Evolutionary conservation across 2,329 filamentous ascomycete genomes (phyloP), one percentile per base, ranked within the genome.

Genomic region (Colletotrichum sp.): DNA sequence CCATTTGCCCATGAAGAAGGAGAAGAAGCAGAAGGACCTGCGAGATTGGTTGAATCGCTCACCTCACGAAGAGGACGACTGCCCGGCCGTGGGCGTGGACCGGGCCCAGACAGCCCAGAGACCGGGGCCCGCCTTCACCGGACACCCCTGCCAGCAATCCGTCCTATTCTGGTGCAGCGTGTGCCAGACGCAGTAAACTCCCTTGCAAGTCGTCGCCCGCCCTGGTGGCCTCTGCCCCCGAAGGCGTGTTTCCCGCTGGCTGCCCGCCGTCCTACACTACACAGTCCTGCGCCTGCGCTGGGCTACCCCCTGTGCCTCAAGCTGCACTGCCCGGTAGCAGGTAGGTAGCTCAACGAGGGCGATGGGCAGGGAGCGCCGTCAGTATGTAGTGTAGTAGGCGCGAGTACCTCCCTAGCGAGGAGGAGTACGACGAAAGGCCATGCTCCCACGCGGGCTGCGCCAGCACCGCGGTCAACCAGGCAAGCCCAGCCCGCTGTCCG

Each of bases 291-390:
- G 62, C 34, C 12, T 66, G 62, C 49, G 26, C 71, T 65, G 69
- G 63, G 69, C 69, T 64, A 18, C 63, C 69, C 73, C 69, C 73
- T 72, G 73, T 76, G 69, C 63, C 55, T 55, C 26, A 63, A 28
- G 63, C 49, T 74, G 74, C 70, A 76, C 74, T 76, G 74, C 74
- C 74, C 59, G 34, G 44, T 21, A 52, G 44, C 44, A 52, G 10
- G 39, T 49, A 52, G 44, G 44, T 52, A 52, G 10, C 44, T 52
- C 44, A 52, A 52, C 44, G n/a, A 52, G 44, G 44, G 18, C 44
- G 44, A 44, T 44, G 16, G 16, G 18, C 39, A 44, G 8, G 21
- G 57, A 69, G 57, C 64, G 32, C 69, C 60, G 49, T 71, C 44
- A 68, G 57, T 60, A 30, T 15, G 36, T 55, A 34, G 1, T 15